Evolutionary conservation across 108 stramenopile genomes (phyloP).

Genomic region (Mediolabrus comicus): DNA sequence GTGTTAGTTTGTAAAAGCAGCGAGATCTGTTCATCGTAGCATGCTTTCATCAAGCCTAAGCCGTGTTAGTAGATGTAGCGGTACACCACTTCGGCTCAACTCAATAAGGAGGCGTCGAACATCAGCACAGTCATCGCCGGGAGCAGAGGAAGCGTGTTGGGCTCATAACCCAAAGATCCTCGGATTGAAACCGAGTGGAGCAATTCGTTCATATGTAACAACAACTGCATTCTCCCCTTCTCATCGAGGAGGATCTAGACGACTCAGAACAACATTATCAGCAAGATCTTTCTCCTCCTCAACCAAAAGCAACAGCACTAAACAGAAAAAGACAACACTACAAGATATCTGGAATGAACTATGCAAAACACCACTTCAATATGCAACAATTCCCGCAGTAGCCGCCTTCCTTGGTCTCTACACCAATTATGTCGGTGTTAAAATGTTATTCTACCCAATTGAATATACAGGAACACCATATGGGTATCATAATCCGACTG

Average conservation of each 20-base stretch:
- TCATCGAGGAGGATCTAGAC: not conserved
- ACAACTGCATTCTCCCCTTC: too few relatives aligned
- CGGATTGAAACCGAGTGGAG: too few relatives aligned
- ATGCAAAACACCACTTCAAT: conserved; percentile 40
- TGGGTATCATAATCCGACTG: conserved; percentile 49
- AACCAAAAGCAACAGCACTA: not conserved
- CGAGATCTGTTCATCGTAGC: not conserved
- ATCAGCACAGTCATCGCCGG: too few relatives aligned
- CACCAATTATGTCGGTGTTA: conserved; percentile 61
- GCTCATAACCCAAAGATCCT: too few relatives aligned
- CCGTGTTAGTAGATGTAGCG: not conserved
- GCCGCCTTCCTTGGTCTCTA: conserved; percentile 71
- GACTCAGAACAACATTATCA: too few relatives aligned
- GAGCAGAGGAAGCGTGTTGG: too few relatives aligned
- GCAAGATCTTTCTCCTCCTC: not conserved
- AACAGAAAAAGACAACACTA: not conserved
- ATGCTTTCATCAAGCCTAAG: not conserved
- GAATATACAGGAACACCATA: conserved; percentile 59
- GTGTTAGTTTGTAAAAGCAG: too few relatives aligned
- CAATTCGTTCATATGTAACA: too few relatives aligned
- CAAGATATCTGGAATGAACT: conserved; percentile 22
- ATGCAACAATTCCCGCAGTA: conserved; percentile 65
- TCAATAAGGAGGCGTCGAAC: not conserved
- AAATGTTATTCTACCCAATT: conserved; percentile 81
- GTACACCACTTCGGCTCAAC: not conserved